Percentiles rank a stretch among this genome's conserved stretches.
Evolutionary conservation across 345 rosid species (phyloP).

Genomic region (Salix viminalis): DNA sequence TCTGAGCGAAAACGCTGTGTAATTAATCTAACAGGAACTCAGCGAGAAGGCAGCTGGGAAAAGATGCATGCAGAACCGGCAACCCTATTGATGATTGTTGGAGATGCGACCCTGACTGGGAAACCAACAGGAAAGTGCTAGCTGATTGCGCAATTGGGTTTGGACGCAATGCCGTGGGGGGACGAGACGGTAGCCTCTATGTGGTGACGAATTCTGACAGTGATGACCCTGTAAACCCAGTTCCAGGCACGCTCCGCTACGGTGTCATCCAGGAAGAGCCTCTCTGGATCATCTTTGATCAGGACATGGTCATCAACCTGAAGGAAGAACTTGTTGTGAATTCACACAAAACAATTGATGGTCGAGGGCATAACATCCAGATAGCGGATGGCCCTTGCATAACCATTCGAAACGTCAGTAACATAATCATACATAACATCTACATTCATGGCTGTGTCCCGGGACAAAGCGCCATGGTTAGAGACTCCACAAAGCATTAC

Average conservation of each 20-base stretch:
- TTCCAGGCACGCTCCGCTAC: slow-evolving; percentile 23
- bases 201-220: slow-evolving; percentile 19
- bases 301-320: slow-evolving; percentile 19
- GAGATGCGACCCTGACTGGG: slow-evolving; percentile 26
- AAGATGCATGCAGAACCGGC: slow-evolving; percentile 16
- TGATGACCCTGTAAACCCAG: slow-evolving; percentile 22
- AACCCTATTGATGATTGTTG: slow-evolving; percentile 34
- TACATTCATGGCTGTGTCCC: slow-evolving; percentile 20
- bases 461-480: slow-evolving; percentile 3
- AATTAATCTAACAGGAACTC: slow-evolving; percentile 24
- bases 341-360: slow-evolving; percentile 25
- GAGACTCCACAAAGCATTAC: slow-evolving; percentile 11
- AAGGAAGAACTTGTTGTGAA: slow-evolving; percentile 25
- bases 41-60: slow-evolving; percentile 8
- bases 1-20: not conserved
- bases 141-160: slow-evolving; percentile 31
- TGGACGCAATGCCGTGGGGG: slow-evolving; percentile 20
- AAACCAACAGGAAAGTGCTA: slow-evolving; percentile 19
- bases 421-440: slow-evolving; percentile 26
- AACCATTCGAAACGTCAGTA: slow-evolving; percentile 13
- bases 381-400: slow-evolving; percentile 19
- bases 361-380: slow-evolving; percentile 20
- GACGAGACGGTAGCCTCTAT: slow-evolving; percentile 22
- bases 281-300: slow-evolving; percentile 26
- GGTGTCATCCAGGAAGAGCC: slow-evolving; percentile 28